Evolutionary conservation across 1,284 basidiomycete species (phyloP).

Genomic region (Pascua guehoae): DNA sequence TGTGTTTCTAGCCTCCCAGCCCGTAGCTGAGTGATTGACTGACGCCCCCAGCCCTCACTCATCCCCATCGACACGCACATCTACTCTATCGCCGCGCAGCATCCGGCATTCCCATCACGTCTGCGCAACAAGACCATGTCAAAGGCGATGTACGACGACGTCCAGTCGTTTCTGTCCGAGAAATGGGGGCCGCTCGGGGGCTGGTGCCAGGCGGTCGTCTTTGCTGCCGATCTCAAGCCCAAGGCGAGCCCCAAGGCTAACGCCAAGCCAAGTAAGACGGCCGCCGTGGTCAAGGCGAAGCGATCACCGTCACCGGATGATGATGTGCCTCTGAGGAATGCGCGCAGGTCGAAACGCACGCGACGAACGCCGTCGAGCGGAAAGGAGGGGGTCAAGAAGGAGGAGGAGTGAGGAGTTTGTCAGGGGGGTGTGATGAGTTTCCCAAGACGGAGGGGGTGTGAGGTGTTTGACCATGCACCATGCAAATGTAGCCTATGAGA

Average conservation of each 20-base stretch:
- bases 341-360: too few species aligned
- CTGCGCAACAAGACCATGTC: constrained; percentile 60
- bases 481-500: too few species aligned
- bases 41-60: constrained; percentile 62
- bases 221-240: constrained; percentile 26
- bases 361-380: too few species aligned
- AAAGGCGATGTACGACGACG: constrained; percentile 70
- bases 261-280: background rate
- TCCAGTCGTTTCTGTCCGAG: constrained; percentile 61
- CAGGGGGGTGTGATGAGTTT: too few species aligned
- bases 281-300: background rate
- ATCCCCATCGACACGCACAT: constrained; percentile 93
- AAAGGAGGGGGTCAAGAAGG: too few species aligned
- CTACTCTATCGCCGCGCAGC: constrained; percentile 75
- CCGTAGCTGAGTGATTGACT: background rate
- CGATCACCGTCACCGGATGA: background rate
- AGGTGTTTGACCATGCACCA: too few species aligned
- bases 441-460: too few species aligned
- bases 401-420: too few species aligned
- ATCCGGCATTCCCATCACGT: constrained; percentile 64
- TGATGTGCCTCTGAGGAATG: too few species aligned
- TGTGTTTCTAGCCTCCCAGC: constrained; percentile 34
- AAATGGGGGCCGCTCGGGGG: constrained; percentile 84
- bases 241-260: background rate
- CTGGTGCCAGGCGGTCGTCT: constrained; percentile 81